Percentiles rank a stretch among this genome's conserved stretches.
Conservation (phyloP, 441 rosid species). For the Gossypium trilobum region DNA sequence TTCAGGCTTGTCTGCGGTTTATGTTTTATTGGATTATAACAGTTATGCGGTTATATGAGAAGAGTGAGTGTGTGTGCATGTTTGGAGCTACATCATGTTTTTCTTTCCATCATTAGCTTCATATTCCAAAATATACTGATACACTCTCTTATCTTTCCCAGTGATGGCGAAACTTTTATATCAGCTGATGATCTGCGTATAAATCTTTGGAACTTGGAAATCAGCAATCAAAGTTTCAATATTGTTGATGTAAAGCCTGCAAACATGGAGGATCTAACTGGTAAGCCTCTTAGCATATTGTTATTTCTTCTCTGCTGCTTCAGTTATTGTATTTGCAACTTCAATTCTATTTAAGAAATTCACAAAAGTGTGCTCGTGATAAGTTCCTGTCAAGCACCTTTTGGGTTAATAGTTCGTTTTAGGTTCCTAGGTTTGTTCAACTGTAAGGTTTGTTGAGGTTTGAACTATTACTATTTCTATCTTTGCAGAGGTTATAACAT, state of each 20-base stretch:
- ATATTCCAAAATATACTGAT: background rate
- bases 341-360: background rate
- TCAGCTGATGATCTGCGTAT: constrained; percentile 93
- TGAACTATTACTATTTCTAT: constrained; percentile 6
- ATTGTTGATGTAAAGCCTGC: constrained; percentile 93
- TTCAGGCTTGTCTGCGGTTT: background rate
- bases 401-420: background rate
- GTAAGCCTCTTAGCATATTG: constrained; percentile 28
- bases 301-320: background rate
- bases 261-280: constrained; percentile 96
- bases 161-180: constrained; percentile 97
- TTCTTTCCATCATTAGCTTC: constrained; percentile 4
- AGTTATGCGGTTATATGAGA: constrained; percentile 8
- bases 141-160: constrained; percentile 16
- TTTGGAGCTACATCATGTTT: background rate
- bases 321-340: background rate
- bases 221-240: constrained; percentile 89
- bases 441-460: background rate
- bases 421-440: background rate
- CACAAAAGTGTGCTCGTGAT: background rate
- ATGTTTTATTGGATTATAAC: background rate
- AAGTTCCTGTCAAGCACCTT: background rate
- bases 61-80: background rate
- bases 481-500: constrained; percentile 89
- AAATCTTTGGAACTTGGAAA: constrained; percentile 95